Conservation (phyloP, 2,329 filamentous ascomycete genomes). For the Aspergillus neoniger region DNA sequence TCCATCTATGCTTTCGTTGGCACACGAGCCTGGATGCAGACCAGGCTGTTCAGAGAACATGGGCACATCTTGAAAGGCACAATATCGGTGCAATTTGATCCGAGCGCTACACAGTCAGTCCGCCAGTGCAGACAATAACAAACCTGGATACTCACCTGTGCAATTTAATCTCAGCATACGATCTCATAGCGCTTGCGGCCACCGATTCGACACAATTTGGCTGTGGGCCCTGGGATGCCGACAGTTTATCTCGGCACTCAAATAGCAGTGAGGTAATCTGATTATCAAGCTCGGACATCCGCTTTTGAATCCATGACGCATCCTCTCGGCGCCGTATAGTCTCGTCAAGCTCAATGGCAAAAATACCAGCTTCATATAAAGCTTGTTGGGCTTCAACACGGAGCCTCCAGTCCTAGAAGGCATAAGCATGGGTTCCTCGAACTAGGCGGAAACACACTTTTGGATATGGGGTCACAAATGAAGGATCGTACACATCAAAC, state of each 20-base stretch:
- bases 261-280: slow-evolving; percentile 22
- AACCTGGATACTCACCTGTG: slow-evolving; percentile 16
- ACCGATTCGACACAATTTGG: slow-evolving; percentile 21
- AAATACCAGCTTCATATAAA: slow-evolving; percentile 25
- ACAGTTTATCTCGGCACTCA: slow-evolving; percentile 11
- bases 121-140: not conserved
- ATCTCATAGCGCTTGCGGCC: slow-evolving; percentile 23
- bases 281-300: slow-evolving; percentile 24
- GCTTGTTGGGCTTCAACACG: slow-evolving; percentile 29
- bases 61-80: slow-evolving; percentile 32
- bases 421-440: not conserved
- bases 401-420: slow-evolving; percentile 26
- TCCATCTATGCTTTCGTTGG: not conserved
- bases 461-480: slow-evolving; percentile 27
- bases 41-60: slow-evolving; percentile 28
- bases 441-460: slow-evolving; percentile 5
- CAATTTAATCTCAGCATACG: slow-evolving; percentile 32
- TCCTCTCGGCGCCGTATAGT: slow-evolving; percentile 10
- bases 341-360: slow-evolving; percentile 25
- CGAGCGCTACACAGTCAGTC: slow-evolving; percentile 22
- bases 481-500: slow-evolving; percentile 25
- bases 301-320: slow-evolving; percentile 17
- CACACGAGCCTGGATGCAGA: slow-evolving; percentile 15
- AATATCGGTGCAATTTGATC: slow-evolving; percentile 33
- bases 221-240: slow-evolving; percentile 7